These are phyloP conservation scores for Nephelium lappaceum DNA, from an alignment of 345 rosid species.

Conservation along the genomic window DNA sequence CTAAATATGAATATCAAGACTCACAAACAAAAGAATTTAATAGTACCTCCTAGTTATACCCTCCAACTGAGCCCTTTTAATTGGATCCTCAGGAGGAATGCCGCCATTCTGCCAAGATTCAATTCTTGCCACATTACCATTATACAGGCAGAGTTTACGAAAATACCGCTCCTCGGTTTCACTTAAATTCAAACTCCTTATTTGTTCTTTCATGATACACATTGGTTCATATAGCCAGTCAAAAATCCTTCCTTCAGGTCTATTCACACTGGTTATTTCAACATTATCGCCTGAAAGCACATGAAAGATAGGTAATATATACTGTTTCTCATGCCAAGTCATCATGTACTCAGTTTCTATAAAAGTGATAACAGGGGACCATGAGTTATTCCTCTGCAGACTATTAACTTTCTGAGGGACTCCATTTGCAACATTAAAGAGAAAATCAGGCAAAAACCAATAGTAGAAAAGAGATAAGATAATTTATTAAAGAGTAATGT, in stretches of 20 bases:
- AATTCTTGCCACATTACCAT: constrained; percentile 23
- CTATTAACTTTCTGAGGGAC: background rate
- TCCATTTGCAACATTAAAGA: background rate
- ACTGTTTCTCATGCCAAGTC: background rate
- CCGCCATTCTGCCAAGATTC: constrained; percentile 22
- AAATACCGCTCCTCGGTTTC: constrained; percentile 14
- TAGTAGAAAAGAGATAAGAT: background rate
- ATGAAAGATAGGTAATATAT: background rate
- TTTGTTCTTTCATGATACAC: constrained; percentile 32
- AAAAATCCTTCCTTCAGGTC: constrained; percentile 31
- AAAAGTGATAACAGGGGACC: background rate
- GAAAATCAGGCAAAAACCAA: background rate
- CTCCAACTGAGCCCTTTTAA: constrained; percentile 32
- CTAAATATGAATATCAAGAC: background rate
- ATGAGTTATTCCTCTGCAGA: background rate
- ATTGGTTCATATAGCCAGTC: constrained; percentile 33
- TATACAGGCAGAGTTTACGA: constrained; percentile 23
- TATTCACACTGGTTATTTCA: constrained; percentile 25
- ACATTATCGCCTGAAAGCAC: constrained; percentile 19
- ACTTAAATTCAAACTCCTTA: constrained; percentile 18
- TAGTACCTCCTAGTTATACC: constrained; percentile 31
- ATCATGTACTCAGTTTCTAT: background rate
- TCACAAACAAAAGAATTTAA: background rate
- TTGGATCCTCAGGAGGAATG: constrained; percentile 21
- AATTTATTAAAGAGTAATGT: no score